Conservation (phyloP, 441 rosid species). For the Adansonia gregorii region DNA sequence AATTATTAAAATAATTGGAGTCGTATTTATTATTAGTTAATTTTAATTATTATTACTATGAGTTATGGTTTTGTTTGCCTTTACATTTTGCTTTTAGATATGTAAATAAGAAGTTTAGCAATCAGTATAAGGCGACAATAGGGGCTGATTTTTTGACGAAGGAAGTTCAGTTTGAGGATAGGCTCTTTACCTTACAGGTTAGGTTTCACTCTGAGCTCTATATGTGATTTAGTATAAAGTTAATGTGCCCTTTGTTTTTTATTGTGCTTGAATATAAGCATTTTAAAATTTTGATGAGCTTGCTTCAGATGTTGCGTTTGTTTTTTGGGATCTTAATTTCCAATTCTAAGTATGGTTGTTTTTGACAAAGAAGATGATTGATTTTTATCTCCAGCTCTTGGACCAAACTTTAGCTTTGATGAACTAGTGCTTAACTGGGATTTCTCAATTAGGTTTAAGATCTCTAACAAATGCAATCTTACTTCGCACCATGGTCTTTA, state of each 20-base stretch:
- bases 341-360: background rate
- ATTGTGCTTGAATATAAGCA: background rate
- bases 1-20: background rate
- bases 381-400: background rate
- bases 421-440: background rate
- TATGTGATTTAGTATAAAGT: background rate
- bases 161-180: slow-evolving; percentile 76
- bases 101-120: slow-evolving; percentile 82
- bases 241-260: background rate
- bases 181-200: slow-evolving; percentile 81
- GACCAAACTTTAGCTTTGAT: background rate
- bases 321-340: slow-evolving; percentile 19
- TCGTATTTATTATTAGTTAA: background rate
- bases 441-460: background rate
- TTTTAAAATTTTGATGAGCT: background rate
- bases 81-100: slow-evolving; percentile 53
- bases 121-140: slow-evolving; percentile 79
- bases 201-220: slow-evolving; percentile 18
- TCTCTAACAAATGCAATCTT: slow-evolving; percentile 3
- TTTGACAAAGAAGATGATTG: background rate
- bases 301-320: slow-evolving; percentile 10
- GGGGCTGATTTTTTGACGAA: slow-evolving; percentile 83
- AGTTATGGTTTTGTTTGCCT: slow-evolving; percentile 32
- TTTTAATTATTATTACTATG: background rate
- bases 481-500: background rate